Evolutionary conservation across 495 filamentous ascomycete species (phyloP).

Genomic region (Coniosporium apollinis): DNA sequence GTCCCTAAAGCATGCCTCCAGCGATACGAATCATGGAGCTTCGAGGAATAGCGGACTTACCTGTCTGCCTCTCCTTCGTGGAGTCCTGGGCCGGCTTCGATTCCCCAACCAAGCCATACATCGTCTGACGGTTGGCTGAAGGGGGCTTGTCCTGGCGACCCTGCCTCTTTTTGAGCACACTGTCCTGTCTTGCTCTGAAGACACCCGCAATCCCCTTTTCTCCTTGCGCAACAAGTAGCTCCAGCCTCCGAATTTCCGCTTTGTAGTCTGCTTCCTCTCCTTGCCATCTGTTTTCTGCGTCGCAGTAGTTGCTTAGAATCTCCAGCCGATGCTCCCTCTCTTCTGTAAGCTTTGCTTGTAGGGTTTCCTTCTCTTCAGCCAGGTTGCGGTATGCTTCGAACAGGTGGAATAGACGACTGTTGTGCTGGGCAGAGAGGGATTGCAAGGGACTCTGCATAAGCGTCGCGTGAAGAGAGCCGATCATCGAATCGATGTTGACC

Average conservation of each 20-base stretch:
- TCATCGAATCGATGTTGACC: conserved; percentile 7
- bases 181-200: conserved; percentile 18
- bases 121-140: conserved; percentile 5
- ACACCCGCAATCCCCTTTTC: conserved; percentile 16
- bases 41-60: conserved; percentile 7
- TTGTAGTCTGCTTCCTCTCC: conserved; percentile 12
- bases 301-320: conserved; percentile 4
- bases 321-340: conserved; percentile 2
- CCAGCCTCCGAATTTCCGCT: conserved; percentile 19
- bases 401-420: conserved; percentile 16
- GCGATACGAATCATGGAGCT: too few relatives aligned
- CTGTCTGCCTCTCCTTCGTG: conserved; percentile 11
- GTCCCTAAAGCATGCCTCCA: too few relatives aligned
- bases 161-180: conserved; percentile 10
- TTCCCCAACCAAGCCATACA: conserved; percentile 12
- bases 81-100: conserved; percentile 11
- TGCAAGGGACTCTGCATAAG: conserved; percentile 8
- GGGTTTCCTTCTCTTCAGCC: conserved; percentile 9
- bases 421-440: conserved; percentile 13
- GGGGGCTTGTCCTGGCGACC: conserved; percentile 4
- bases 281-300: conserved; percentile 11
- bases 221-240: conserved; percentile 18
- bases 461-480: conserved; percentile 16
- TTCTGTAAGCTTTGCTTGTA: conserved; percentile 6
- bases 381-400: conserved; percentile 18